Evolutionary conservation across 176 grass and related monocot genomes (phyloP).

Genomic region (Oryza meridionalis): DNA sequence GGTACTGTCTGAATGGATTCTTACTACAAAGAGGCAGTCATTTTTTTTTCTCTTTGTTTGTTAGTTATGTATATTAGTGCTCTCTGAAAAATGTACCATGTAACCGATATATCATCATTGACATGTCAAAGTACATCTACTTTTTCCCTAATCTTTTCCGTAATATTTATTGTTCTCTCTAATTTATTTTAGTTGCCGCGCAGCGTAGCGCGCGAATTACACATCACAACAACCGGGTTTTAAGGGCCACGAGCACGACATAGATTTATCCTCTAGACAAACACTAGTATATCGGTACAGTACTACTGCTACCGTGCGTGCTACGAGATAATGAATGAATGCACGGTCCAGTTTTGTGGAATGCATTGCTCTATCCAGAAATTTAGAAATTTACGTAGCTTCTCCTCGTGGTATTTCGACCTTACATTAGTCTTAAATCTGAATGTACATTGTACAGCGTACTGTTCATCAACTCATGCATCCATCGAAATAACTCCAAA

Average conservation of each 20-base stretch:
- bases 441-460: not conserved
- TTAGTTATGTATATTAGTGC: no score
- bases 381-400: not conserved
- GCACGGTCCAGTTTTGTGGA: not conserved
- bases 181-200: no score
- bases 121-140: no score
- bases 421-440: not conserved
- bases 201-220: no score
- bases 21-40: no score
- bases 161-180: no score
- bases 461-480: not conserved
- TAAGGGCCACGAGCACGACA: not conserved
- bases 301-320: not conserved
- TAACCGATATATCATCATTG: no score
- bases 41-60: no score
- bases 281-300: not conserved
- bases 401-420: not conserved
- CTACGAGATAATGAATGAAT: conserved; percentile 16
- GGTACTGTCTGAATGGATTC: no score
- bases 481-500: not conserved
- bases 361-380: not conserved
- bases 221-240: not conserved
- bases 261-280: not conserved
- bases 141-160: no score
- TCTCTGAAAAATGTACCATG: no score